A percentile compares a stretch with the other conserved stretches of the same genome.
These are phyloP conservation scores for Linnemannia exigua DNA, from an alignment of 192 early-diverging fungal species.

Conservation along the genomic window DNA sequence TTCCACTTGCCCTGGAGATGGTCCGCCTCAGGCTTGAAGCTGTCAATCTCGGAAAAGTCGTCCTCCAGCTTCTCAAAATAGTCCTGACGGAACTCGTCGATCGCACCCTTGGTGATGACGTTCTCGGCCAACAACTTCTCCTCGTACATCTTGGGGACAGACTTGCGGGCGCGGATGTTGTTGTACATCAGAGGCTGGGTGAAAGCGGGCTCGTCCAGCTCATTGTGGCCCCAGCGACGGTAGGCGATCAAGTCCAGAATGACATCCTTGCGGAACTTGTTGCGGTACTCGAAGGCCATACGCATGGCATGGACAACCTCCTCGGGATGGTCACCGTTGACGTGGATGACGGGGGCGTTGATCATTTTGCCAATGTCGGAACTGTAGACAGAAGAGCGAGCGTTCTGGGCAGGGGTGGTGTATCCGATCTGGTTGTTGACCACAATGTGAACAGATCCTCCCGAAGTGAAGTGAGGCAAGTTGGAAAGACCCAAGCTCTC, in stretches of 20 bases:
- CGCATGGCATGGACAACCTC: conserved; percentile 90
- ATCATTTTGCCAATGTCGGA: conserved; percentile 98
- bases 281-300: conserved; percentile 91
- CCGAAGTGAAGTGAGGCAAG: conserved; percentile 94
- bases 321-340: conserved; percentile 95
- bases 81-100: conserved; percentile 66
- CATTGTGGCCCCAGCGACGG: conserved; percentile 98
- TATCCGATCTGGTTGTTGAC: conserved; percentile 99
- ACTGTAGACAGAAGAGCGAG: conserved; percentile 91
- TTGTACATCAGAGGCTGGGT: conserved; percentile 98
- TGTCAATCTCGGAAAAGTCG: conserved; percentile 71
- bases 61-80: conserved; percentile 75
- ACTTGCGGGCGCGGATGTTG: conserved; percentile 87
- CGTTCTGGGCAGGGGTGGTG: conserved; percentile 96
- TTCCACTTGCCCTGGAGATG: conserved; percentile 88
- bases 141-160: conserved; percentile 91
- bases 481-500: conserved; percentile 97
- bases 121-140: conserved; percentile 75
- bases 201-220: conserved; percentile 97
- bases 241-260: conserved; percentile 96
- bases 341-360: conserved; percentile 95
- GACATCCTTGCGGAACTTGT: conserved; percentile 95
- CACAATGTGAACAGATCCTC: conserved; percentile 97
- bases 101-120: conserved; percentile 59
- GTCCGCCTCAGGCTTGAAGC: conserved; percentile 70